Percentiles rank a stretch among this genome's conserved stretches.
Conservation (phyloP, 2,329 filamentous ascomycete genomes). For the Sporothrix variecibatus region DNA sequence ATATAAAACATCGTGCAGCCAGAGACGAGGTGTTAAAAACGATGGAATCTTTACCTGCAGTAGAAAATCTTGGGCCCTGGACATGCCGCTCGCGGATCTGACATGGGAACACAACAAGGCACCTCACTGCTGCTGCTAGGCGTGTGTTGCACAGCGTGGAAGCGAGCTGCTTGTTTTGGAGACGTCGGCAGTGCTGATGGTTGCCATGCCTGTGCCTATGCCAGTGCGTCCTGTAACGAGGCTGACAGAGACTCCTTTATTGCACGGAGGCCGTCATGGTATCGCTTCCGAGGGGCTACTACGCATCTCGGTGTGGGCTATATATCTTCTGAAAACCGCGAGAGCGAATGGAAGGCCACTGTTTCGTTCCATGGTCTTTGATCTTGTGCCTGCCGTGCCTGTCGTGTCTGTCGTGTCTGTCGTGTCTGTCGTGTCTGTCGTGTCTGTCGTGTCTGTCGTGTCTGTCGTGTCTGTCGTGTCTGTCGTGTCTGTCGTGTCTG, state of each 20-base stretch:
- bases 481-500: too few relatives aligned
- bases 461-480: not conserved
- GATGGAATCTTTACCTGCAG: not conserved
- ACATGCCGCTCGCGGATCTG: not conserved
- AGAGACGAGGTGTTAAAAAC: not conserved
- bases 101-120: not conserved
- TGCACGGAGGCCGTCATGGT: not conserved
- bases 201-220: not conserved
- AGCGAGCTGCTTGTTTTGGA: constrained; percentile 9
- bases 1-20: too few relatives aligned
- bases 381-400: too few relatives aligned
- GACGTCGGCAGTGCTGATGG: not conserved
- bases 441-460: too few relatives aligned
- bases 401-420: too few relatives aligned
- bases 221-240: not conserved
- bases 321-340: not conserved
- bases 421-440: not conserved
- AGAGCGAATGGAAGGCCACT: not conserved
- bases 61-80: not conserved
- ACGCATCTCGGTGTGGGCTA: not conserved
- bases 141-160: constrained; percentile 2
- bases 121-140: not conserved
- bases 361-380: not conserved
- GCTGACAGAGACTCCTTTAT: not conserved
- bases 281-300: not conserved